phyloP scores from a whole-genome alignment of 2,329 filamentous ascomycete species.

The Aspergillus novoparasiticus region DNA sequence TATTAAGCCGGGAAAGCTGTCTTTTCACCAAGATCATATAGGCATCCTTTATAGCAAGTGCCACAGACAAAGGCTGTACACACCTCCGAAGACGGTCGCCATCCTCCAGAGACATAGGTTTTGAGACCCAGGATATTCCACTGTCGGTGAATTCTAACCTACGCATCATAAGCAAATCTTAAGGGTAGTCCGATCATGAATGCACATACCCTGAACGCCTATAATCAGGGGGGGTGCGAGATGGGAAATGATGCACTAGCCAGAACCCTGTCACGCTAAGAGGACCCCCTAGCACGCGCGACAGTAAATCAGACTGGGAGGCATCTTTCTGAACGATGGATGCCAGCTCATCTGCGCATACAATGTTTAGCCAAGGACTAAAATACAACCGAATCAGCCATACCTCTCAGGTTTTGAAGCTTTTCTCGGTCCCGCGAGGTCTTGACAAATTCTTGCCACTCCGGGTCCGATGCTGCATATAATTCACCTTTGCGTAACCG shows the following conservation, averaged over 20 bases:
- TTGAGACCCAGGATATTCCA: constrained; percentile 31
- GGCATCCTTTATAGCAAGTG: constrained; percentile 38
- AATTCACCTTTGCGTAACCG: constrained; percentile 33
- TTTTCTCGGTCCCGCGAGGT: constrained; percentile 58
- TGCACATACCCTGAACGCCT: constrained; percentile 60
- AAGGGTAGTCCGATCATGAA: background rate
- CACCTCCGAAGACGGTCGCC: constrained; percentile 33
- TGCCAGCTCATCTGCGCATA: constrained; percentile 50
- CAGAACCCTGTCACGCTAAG: constrained; percentile 57
- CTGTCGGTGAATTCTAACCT: constrained; percentile 33
- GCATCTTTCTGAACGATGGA: constrained; percentile 48
- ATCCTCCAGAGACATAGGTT: constrained; percentile 31
- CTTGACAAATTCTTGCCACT: constrained; percentile 64
- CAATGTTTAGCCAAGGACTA: constrained; percentile 10
- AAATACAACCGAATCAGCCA: constrained; percentile 19
- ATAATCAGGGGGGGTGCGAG: constrained; percentile 61
- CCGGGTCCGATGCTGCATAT: constrained; percentile 54
- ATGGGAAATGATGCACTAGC: constrained; percentile 65
- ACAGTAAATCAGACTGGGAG: constrained; percentile 48
- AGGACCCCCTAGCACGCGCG: constrained; percentile 49
- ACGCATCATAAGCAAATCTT: constrained; percentile 13
- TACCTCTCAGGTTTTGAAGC: constrained; percentile 51
- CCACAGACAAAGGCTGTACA: constrained; percentile 35
- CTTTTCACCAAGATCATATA: constrained; percentile 32
- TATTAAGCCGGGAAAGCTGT: constrained; percentile 30